These are phyloP conservation scores for Ogataea allantospora DNA, from an alignment of 805 yeast species.

Conservation along the genomic window DNA sequence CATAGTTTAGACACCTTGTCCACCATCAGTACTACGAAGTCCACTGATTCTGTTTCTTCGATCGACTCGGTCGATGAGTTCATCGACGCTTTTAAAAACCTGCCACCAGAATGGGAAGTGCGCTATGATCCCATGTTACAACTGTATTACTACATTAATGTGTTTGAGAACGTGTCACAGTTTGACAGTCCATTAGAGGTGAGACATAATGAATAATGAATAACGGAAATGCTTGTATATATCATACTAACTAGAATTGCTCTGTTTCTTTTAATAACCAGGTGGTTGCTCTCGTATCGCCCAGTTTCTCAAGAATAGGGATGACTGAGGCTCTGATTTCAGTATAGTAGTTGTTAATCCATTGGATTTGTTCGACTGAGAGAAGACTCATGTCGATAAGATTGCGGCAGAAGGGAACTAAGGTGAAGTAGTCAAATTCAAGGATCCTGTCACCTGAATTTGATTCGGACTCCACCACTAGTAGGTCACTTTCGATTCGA, in stretches of 20 bases:
- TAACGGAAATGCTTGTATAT: no score
- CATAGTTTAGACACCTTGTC: neutral
- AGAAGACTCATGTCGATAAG: constrained; percentile 64
- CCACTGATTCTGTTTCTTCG: neutral
- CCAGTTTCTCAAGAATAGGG: constrained; percentile 49
- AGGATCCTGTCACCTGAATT: constrained; percentile 48
- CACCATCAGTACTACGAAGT: no score
- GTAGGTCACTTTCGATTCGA: constrained; percentile 81
- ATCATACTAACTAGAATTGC: constrained; percentile 28
- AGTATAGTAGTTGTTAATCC: constrained; percentile 69
- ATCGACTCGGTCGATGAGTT: constrained; percentile 2
- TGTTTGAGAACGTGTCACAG: constrained; percentile 34
- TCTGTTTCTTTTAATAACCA: constrained; percentile 74
- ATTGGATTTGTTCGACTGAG: constrained; percentile 55
- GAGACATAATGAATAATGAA: neutral
- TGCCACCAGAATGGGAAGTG: constrained; percentile 36
- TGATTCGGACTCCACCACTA: constrained; percentile 44
- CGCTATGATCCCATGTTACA: constrained; percentile 38
- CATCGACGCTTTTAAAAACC: constrained; percentile 7
- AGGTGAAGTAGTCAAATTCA: constrained; percentile 79
- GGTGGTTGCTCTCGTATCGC: constrained; percentile 55
- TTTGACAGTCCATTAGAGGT: constrained; percentile 49
- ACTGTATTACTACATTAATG: constrained; percentile 42
- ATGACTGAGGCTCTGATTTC: constrained; percentile 52
- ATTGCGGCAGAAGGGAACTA: constrained; percentile 78